Conservation (phyloP, 1,284 basidiomycete genomes). For the Ceratobasidium sp. region DNA sequence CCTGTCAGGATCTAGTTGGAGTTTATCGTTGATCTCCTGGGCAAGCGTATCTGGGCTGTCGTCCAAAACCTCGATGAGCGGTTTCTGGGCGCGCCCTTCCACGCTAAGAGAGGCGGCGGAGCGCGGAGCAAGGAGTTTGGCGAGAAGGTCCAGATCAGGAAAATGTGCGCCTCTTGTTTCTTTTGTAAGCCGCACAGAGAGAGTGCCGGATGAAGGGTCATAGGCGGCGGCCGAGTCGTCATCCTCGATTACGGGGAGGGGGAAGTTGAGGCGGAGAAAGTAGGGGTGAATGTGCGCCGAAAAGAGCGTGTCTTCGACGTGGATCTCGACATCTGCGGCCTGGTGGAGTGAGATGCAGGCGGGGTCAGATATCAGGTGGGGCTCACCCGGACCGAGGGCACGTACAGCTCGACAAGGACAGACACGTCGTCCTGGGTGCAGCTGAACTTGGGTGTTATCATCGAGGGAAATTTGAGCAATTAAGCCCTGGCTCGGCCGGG, state of each 20-base stretch:
- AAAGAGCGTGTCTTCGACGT: conserved; percentile 74
- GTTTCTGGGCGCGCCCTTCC: conserved; percentile 49
- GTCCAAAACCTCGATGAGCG: conserved; percentile 73
- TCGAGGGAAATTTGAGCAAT: conserved; percentile 49
- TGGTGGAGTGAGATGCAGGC: conserved; percentile 53
- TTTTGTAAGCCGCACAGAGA: conserved; percentile 77
- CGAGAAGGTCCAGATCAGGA: conserved; percentile 76
- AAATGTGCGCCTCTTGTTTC: conserved; percentile 71
- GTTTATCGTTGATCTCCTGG: conserved; percentile 52
- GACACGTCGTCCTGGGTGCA: conserved; percentile 73
- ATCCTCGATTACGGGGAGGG: conserved; percentile 64
- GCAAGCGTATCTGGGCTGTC: conserved; percentile 6
- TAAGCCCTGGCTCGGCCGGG: conserved; percentile 6
- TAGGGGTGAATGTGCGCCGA: conserved; percentile 83
- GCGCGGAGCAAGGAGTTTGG: conserved; percentile 76
- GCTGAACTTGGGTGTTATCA: conserved; percentile 84
- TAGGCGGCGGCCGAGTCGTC: conserved; percentile 75
- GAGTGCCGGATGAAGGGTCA: conserved; percentile 74
- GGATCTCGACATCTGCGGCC: conserved; percentile 81
- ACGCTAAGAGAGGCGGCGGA: conserved; percentile 52
- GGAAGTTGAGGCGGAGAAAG: conserved; percentile 79
- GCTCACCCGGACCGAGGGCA: conserved; percentile 80
- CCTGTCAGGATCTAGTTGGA: conserved; percentile 57
- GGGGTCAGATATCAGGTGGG: neutral
- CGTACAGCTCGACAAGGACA: conserved; percentile 72